Base-by-base conservation (phyloP, 306 rosid genomes). In the Quercus agrifolia region DNA sequence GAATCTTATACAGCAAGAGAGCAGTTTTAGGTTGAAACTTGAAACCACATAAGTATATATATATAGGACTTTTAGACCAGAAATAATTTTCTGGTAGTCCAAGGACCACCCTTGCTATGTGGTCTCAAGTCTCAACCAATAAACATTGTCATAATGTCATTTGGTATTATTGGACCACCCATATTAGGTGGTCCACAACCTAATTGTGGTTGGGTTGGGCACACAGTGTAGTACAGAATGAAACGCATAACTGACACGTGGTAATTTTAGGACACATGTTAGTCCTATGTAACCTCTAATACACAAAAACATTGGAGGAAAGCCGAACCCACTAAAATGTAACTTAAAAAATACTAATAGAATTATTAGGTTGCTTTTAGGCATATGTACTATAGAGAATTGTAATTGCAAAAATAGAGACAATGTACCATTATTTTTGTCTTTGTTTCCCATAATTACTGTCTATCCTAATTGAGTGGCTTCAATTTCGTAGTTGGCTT, bases 401-500 rank as follows among this genome's bases (percentile, higher is more conserved):
- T 30, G 23, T 33, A 33, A 6, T 21, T 35, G 3, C 46, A 62
- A 57, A 74, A 62, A 38, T 38, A 11, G 46, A 38, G 46, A 7
- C 3, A 61, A 31, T 8, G 44, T 63, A 56, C 54, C 54, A 20
- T 41, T 57, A 11, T 28, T 77, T 80, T 78, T 73, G 71, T 83
- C 77, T 78, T 82, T 83, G 81, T 80, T 78, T 82, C 74, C 81
- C 87, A 84, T 87, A 79, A 88, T 92, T 86, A 83, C 80, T 71
- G 86, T 77, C 85, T 90, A 83, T 74, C 89, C 82, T 80, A 77
- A 75, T 73, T 79, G 70, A 78, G 89, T 85, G 85, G 82, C 70
- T 79, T 78, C 82, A 77, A 78, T 77, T 79, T 86, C 76, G 78
- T 68, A 77, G 71, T 76, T 74, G 74, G 79, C 46, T 3, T 5